Evolutionary conservation across 2,329 filamentous ascomycete genomes (phyloP), one percentile per base, ranked within the genome.

Genomic region (Epichloe sylvatica): DNA sequence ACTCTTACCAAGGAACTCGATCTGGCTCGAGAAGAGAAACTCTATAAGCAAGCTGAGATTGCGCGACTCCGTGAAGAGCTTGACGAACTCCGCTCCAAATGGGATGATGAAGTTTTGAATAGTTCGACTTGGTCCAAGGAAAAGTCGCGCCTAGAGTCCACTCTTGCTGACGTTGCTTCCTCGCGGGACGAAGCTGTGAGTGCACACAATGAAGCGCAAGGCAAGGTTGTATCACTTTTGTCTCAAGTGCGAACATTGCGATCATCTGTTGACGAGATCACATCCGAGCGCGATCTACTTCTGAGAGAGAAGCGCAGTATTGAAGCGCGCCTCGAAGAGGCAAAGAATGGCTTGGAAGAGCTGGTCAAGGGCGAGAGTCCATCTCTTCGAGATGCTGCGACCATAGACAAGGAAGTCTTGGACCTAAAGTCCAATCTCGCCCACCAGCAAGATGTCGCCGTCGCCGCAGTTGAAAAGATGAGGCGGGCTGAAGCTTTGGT

Each of bases 91-190:
- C 82, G 92, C 56, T 89, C 83, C 57, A 97, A 97, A 70, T 97
- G 92, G 91, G 92, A 98, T 60, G 88, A 97, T 59, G 91, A 98
- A 68, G 88, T 97, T 11, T 79, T 97, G 58, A 97, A 97, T 69
- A 94, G 88, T 67, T 94, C 89, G 15, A 95, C 91, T 0, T 97
- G 92, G 90, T 90, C 90, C 12, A 98, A 98, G 71, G 91, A 98
- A 70, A 97, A 97, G 73, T 78, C 88, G 15, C 83, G 91, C 15
- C 76, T 98, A 39, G 91, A 97, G 64, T 81, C 89, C 52, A 94
- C 89, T 5, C 74, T 98, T 49, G 82, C 91, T 46, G 89, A 96
- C 63, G 78, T 97, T 34, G 84, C 86, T 11, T 83, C 86, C 45
- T 94, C 89, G n/a, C 82, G 91, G 3, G 91, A 98, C 56, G 92